Conservation (phyloP, 441 rosid species). For the Gossypium davidsonii region DNA sequence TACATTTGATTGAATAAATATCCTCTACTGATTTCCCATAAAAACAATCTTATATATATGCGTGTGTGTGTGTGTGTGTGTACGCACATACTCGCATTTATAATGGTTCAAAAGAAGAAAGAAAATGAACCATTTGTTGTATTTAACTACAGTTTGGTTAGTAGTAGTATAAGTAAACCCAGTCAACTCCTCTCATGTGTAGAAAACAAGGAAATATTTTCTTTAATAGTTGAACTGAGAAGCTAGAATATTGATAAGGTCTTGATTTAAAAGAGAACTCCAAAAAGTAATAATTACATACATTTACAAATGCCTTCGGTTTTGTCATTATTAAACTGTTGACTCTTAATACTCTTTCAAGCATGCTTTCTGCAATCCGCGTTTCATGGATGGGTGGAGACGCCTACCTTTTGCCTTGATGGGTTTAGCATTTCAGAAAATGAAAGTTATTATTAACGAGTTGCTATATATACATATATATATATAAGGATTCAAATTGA, state of each 20-base stretch:
- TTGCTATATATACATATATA: neutral
- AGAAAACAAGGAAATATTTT: neutral
- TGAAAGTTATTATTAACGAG: neutral
- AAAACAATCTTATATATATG: neutral
- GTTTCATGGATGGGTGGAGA: constrained; percentile 22
- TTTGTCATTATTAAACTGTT: constrained; percentile 8
- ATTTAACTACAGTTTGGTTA: neutral
- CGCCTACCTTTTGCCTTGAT: constrained; percentile 9
- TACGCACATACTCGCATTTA: neutral
- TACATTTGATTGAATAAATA: neutral
- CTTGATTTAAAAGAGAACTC: neutral
- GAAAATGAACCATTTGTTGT: neutral
- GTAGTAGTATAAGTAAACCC: neutral
- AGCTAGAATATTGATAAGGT: neutral
- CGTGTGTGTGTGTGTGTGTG: neutral
- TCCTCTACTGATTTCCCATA: neutral
- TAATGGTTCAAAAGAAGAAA: neutral
- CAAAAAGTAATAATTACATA: neutral
- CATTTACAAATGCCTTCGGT: neutral
- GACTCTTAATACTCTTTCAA: constrained; percentile 10
- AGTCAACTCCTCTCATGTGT: constrained; percentile 10
- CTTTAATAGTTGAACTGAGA: neutral
- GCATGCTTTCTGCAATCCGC: constrained; percentile 23
- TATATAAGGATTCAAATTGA: neutral
- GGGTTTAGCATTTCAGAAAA: neutral